Conservation (phyloP, 805 yeast genomes). For the Ogataea philodendri region DNA sequence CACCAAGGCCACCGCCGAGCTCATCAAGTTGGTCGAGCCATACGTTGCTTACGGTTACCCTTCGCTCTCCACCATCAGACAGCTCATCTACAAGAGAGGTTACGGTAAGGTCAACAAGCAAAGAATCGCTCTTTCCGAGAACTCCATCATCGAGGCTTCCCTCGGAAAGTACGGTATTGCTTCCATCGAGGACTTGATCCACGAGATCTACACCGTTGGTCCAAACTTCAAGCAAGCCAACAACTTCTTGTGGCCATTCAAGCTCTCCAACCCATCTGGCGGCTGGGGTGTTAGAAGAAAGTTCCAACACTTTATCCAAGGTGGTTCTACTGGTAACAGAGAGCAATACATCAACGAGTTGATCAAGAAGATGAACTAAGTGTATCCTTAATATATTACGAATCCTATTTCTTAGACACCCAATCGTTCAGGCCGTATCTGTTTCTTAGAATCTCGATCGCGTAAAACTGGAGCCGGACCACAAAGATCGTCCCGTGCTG, state of each 20-base stretch:
- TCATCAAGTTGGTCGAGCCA: constrained; percentile 92
- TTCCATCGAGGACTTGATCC: constrained; percentile 91
- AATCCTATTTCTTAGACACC: constrained; percentile 45
- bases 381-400: constrained; percentile 14
- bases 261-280: constrained; percentile 94
- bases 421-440: constrained; percentile 89
- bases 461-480: constrained; percentile 92
- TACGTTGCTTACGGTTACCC: constrained; percentile 98
- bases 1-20: constrained; percentile 93
- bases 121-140: constrained; percentile 87
- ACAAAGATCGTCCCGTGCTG: constrained; percentile 84
- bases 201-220: constrained; percentile 94
- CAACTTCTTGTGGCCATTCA: constrained; percentile 99
- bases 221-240: constrained; percentile 98
- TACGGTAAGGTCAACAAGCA: constrained; percentile 96
- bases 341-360: constrained; percentile 93
- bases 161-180: constrained; percentile 91
- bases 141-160: constrained; percentile 81
- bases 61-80: constrained; percentile 85
- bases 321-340: constrained; percentile 99
- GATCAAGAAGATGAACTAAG: constrained; percentile 90
- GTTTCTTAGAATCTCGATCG: constrained; percentile 92
- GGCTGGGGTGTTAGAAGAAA: constrained; percentile 97
- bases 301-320: constrained; percentile 96
- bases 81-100: constrained; percentile 96